Percentiles rank a stretch among this genome's conserved stretches.
These are phyloP conservation scores for Aspergillus ellipticus DNA, from an alignment of 495 filamentous ascomycete genomes.

Conservation along the genomic window DNA sequence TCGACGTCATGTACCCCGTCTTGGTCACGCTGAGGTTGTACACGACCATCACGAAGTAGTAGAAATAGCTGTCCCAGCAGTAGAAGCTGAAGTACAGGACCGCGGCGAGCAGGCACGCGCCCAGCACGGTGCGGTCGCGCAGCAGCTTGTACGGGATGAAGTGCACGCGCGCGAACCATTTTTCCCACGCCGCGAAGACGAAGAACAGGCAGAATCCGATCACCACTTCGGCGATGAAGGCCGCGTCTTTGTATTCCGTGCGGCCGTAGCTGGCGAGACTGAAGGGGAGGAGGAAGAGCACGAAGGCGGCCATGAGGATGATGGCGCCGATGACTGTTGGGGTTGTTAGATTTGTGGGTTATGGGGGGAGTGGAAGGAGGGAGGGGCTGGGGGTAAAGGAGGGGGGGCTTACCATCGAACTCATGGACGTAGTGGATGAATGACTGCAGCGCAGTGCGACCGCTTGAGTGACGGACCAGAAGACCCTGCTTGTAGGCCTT, in stretches of 20 bases:
- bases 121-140: conserved; percentile 60
- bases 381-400: background rate
- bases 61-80: conserved; percentile 66
- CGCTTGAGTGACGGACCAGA: conserved; percentile 32
- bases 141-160: conserved; percentile 62
- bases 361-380: conserved; percentile 11
- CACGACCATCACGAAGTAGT: conserved; percentile 70
- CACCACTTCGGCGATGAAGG: conserved; percentile 56
- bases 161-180: conserved; percentile 47
- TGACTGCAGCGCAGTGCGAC: conserved; percentile 45
- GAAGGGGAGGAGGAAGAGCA: conserved; percentile 63
- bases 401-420: conserved; percentile 49
- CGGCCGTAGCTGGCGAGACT: conserved; percentile 44
- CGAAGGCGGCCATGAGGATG: conserved; percentile 54
- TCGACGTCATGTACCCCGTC: conserved; percentile 61
- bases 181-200: conserved; percentile 58
- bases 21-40: conserved; percentile 52
- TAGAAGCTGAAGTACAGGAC: conserved; percentile 60
- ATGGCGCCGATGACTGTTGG: conserved; percentile 49
- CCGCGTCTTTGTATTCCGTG: conserved; percentile 45
- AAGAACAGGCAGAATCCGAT: conserved; percentile 54
- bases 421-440: conserved; percentile 55
- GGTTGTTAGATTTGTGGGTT: conserved; percentile 1
- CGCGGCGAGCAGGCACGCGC: conserved; percentile 54
- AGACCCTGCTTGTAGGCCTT: conserved; percentile 53